These are phyloP conservation scores for Nakaseomyces bracarensis DNA, from an alignment of 1,139 yeast species.

Conservation along the genomic window DNA sequence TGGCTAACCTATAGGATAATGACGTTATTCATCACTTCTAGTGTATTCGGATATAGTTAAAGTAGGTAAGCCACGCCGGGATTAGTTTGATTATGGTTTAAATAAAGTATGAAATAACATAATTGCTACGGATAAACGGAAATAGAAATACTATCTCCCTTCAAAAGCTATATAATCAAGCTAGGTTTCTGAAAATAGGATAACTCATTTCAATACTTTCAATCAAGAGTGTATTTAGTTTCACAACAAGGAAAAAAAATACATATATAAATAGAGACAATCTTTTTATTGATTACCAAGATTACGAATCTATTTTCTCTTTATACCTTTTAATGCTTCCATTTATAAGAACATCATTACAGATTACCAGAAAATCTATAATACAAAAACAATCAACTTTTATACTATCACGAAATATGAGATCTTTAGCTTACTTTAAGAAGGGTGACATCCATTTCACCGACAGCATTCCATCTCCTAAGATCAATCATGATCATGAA, in stretches of 20 bases:
- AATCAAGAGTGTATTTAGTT: background rate
- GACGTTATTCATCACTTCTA: too few species aligned
- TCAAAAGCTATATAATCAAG: background rate
- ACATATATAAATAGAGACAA: background rate
- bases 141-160: background rate
- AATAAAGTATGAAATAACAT: too few species aligned
- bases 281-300: too few species aligned
- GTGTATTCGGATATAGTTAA: too few species aligned
- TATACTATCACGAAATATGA: slow-evolving; percentile 29
- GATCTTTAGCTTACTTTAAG: slow-evolving; percentile 40
- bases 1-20: too few species aligned
- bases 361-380: background rate
- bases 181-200: background rate
- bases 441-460: slow-evolving; percentile 36
- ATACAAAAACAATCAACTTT: background rate
- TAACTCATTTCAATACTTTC: background rate
- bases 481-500: slow-evolving; percentile 34
- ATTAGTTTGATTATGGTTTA: too few species aligned
- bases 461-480: slow-evolving; percentile 34
- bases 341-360: slow-evolving; percentile 3
- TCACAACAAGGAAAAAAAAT: background rate
- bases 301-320: background rate
- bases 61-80: too few species aligned
- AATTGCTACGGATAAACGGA: too few species aligned
- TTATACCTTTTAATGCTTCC: background rate